phyloP scores from a whole-genome alignment of 2,329 filamentous ascomycete species.

The Aspergillus spinulosporus region DNA sequence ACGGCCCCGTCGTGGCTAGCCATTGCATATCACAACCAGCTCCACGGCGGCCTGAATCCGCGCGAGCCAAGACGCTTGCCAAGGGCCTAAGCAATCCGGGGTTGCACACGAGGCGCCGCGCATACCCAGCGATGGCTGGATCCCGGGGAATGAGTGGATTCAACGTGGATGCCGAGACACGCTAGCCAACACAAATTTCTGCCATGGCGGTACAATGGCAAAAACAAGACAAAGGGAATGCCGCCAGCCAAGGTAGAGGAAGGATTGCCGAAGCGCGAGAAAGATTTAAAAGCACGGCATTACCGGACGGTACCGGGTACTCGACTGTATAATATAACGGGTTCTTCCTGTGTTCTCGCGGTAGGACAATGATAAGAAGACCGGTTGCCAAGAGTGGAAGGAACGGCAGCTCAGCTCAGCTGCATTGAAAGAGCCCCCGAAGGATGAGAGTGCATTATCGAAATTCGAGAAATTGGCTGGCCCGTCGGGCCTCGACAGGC shows the following conservation, averaged over 20 bases:
- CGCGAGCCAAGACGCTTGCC: slow-evolving; percentile 26
- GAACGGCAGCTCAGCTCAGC: not conserved
- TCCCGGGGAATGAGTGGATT: not conserved
- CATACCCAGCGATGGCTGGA: not conserved
- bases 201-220: not conserved
- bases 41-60: slow-evolving; percentile 20
- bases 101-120: slow-evolving; percentile 9
- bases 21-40: slow-evolving; percentile 2
- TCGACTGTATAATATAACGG: not conserved
- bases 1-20: not conserved
- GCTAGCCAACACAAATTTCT: slow-evolving; percentile 2
- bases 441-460: not conserved
- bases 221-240: slow-evolving; percentile 6
- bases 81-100: slow-evolving; percentile 23
- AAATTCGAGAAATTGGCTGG: not conserved
- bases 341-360: not conserved
- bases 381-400: not conserved
- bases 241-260: slow-evolving; percentile 5
- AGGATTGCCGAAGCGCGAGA: slow-evolving; percentile 1
- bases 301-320: not conserved
- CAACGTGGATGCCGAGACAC: slow-evolving; percentile 10
- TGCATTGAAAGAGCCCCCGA: not conserved
- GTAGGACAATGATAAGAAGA: not conserved
- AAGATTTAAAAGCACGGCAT: not conserved
- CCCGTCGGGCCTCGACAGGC: too few relatives aligned